Evolutionary conservation across 139 green algal genomes (phyloP), one percentile per base, ranked within the genome.

Genomic region (Chlamydomonas sp.): DNA sequence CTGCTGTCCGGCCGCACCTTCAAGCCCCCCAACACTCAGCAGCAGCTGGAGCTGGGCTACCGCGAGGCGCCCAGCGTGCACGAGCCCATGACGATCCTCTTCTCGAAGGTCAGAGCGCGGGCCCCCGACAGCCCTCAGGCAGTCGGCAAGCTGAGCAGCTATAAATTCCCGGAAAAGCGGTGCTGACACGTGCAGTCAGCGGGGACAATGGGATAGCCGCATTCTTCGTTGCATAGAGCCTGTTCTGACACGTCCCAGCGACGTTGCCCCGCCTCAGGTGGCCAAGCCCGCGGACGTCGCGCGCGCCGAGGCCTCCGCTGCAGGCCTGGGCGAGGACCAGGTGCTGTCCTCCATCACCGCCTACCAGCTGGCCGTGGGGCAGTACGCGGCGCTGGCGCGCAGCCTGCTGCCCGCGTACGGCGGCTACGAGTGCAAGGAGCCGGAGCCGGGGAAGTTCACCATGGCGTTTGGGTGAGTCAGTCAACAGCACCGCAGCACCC

Each of bases 391-490:
- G 60, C 73, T 94, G 5, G 93, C 92, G 58, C 92, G 96, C 61
- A 72, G 78, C 69, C 91, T 97, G 90, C 91, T 98, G 91, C 81
- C 82, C 5, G 62, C 87, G 58, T 95, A 95, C 80, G 80, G 78
- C 12, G 96, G 96, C 64, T 98, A 98, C 80, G 96, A 98, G 90
- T 98, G 96, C 94, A 98, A 98, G 88, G 95, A 97, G 93, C 94
- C 94, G 4, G 94, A 97, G 84, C 88, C 94, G 5, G 95, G 95
- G 63, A 96, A 97, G 86, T 94, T 97, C 88, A 97, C 93, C 5
- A 74, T 97, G 6, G 94, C 90, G 10, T 97, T 97, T 89, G 88
- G 81, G 87, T 94, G 79, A 69, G 77, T 83, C 14, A 66, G 63
- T 14, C 31, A 15, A 12, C 67, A 20, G 12, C 67, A 49, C 31